Evolutionary conservation across 2,329 filamentous ascomycete genomes (phyloP).

Genomic region (Phialemoniopsis sp.): DNA sequence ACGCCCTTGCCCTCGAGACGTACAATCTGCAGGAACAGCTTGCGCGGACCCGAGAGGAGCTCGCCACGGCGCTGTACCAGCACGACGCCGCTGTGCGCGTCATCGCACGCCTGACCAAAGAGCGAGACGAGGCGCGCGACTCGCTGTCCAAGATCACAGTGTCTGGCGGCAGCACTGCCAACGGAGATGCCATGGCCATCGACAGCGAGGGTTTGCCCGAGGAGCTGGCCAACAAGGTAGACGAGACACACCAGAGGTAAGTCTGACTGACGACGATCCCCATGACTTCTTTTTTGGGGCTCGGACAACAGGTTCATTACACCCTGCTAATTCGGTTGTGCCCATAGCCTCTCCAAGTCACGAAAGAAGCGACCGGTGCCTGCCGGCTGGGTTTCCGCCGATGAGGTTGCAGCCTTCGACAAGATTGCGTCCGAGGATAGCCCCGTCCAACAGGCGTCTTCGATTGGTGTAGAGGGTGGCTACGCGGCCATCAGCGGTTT

Average conservation of each 20-base stretch:
- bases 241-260: slow-evolving; percentile 66
- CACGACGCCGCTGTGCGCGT: slow-evolving; percentile 96
- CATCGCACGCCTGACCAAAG: slow-evolving; percentile 84
- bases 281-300: no score
- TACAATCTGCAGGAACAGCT: slow-evolving; percentile 89
- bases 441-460: slow-evolving; percentile 43
- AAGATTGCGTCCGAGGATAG: slow-evolving; percentile 39
- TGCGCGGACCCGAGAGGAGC: slow-evolving; percentile 84
- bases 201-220: slow-evolving; percentile 76
- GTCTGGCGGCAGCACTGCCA: slow-evolving; percentile 46
- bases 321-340: slow-evolving; percentile 8
- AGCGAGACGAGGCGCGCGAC: slow-evolving; percentile 88
- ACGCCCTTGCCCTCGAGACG: slow-evolving; percentile 84
- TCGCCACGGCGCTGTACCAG: slow-evolving; percentile 91
- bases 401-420: slow-evolving; percentile 56
- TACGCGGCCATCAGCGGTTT: slow-evolving; percentile 71
- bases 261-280: slow-evolving; percentile 14
- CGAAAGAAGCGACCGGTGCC: slow-evolving; percentile 87
- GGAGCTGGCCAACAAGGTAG: slow-evolving; percentile 66
- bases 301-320: no score
- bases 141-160: slow-evolving; percentile 83
- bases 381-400: slow-evolving; percentile 75
- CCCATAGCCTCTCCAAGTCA: slow-evolving; percentile 70
- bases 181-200: slow-evolving; percentile 83
- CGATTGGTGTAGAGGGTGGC: slow-evolving; percentile 49